Conservation (phyloP, 371 early-diverging fungal genomes). For the Paraphysoderma sedebokerense region DNA sequence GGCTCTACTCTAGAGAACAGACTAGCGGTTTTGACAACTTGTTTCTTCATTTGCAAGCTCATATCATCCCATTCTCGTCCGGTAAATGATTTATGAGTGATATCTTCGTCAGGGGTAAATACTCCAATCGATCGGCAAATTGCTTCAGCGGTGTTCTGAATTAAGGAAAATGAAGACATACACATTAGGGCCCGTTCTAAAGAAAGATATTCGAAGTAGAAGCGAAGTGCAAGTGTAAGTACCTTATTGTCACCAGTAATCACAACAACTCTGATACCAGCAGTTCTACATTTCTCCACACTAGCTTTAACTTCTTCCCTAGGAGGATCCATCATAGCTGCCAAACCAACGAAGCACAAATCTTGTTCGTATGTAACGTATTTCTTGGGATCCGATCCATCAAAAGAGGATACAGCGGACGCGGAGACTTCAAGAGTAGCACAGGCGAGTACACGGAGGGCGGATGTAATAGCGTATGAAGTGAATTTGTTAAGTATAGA, state of each 20-base stretch:
- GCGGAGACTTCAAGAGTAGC: conserved; percentile 69
- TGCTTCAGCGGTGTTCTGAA: conserved; percentile 87
- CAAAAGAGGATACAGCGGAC: neutral
- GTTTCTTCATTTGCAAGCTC: conserved; percentile 41
- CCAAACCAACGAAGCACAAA: conserved; percentile 82
- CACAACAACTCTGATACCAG: conserved; percentile 94
- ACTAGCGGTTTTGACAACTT: conserved; percentile 52
- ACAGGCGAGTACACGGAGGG: conserved; percentile 74
- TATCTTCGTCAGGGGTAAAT: conserved; percentile 43
- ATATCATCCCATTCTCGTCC: conserved; percentile 87
- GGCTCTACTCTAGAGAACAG: conserved; percentile 92
- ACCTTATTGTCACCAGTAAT: conserved; percentile 96
- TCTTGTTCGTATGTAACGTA: conserved; percentile 54
- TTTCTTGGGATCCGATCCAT: conserved; percentile 25
- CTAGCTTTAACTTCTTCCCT: conserved; percentile 77
- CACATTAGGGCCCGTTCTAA: neutral
- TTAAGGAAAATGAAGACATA: too few relatives aligned
- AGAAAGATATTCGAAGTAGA: neutral
- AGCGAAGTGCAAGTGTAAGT: too few relatives aligned
- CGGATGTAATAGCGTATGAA: conserved; percentile 55
- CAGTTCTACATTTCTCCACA: conserved; percentile 65
- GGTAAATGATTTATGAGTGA: conserved; percentile 63
- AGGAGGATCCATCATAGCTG: conserved; percentile 94
- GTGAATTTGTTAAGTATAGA: conserved; percentile 48
- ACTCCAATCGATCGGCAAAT: conserved; percentile 89